Evolutionary conservation across 352 stramenopile genomes (phyloP), one percentile per base, ranked within the genome.

Genomic region (Blastocystis sp.): DNA sequence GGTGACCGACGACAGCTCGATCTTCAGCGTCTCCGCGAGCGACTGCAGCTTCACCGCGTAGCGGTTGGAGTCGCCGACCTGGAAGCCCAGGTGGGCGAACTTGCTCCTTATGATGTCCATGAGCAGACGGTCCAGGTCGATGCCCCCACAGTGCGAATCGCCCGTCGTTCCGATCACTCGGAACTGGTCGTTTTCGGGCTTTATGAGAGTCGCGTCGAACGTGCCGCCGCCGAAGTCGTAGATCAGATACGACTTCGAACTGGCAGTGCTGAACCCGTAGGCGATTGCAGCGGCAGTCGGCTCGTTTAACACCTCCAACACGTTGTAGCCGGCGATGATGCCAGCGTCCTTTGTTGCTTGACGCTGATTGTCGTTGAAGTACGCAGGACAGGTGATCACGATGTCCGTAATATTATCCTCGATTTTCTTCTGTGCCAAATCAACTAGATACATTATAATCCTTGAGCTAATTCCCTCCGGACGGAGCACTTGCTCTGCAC

Each of bases 21-120:
- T 95, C 94, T 99, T 99, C 53, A 98, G 97, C 93, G 95, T 94
- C 93, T 99, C 97, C 47, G 96, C 94, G 90, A 98, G 96, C 90
- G 95, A 95, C 91, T 96, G 94, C 8, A 99, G 93, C 92, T 98
- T 98, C 59, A 98, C 89, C 1, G 96, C 94, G 63, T 94, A 93
- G 92, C 98, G 98, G 79, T 77, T 92, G 34, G 91, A 93, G 45
- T 99, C 96, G 91, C 98, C 95, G 23, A 84, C 66, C 3, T 26
- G n/a, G 53, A 54, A 39, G 13, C 18, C n/a, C 20, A 69, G n/a
- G 50, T 95, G 92, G 79, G 94, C 94, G 91, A 95, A 94, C 92
- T 98, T 95, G 92, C 98, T 98, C 93, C 98, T 98, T 92, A 98
- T 98, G 93, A 97, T 97, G 92, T 98, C 98, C 89, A 98, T 98